Evolutionary conservation across 192 early-diverging fungal genomes (phyloP).

Genomic region (Coemansia sp.): DNA sequence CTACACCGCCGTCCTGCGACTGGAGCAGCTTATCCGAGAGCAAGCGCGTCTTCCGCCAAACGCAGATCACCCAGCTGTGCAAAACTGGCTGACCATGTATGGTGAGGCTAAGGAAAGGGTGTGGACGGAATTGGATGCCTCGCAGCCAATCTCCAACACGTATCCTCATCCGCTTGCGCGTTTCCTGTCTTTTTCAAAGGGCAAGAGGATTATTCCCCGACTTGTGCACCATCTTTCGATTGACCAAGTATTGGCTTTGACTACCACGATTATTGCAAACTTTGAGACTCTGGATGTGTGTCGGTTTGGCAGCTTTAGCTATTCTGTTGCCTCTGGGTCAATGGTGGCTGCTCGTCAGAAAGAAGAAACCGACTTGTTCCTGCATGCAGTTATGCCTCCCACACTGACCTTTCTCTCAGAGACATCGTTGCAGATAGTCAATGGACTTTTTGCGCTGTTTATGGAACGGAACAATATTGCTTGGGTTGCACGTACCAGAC

Average conservation of each 20-base stretch:
- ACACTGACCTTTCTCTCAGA: constrained; percentile 79
- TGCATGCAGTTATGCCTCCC: constrained; percentile 85
- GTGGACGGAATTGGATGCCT: constrained; percentile 46
- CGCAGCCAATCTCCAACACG: constrained; percentile 50
- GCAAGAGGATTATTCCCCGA: constrained; percentile 84
- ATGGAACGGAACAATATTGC: constrained; percentile 88
- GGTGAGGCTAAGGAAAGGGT: constrained; percentile 31
- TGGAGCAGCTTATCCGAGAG: constrained; percentile 83
- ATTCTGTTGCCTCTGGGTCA: constrained; percentile 16
- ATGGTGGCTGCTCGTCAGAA: constrained; percentile 29
- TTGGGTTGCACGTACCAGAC: constrained; percentile 80
- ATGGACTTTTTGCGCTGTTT: constrained; percentile 75
- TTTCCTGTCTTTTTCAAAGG: constrained; percentile 84
- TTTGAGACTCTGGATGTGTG: constrained; percentile 75
- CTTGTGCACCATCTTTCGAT: constrained; percentile 72
- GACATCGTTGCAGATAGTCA: constrained; percentile 78
- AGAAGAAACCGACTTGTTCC: constrained; percentile 82
- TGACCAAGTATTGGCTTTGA: constrained; percentile 76
- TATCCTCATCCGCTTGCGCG: constrained; percentile 87
- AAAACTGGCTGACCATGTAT: constrained; percentile 31
- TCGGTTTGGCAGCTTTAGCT: constrained; percentile 41
- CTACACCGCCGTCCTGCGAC: constrained; percentile 71
- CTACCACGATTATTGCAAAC: constrained; percentile 75
- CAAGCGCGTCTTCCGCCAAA: constrained; percentile 50
- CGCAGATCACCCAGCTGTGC: constrained; percentile 32